These are phyloP conservation scores for Schizopora paradoxa DNA, from an alignment of 1,284 basidiomycete species.

Conservation along the genomic window DNA sequence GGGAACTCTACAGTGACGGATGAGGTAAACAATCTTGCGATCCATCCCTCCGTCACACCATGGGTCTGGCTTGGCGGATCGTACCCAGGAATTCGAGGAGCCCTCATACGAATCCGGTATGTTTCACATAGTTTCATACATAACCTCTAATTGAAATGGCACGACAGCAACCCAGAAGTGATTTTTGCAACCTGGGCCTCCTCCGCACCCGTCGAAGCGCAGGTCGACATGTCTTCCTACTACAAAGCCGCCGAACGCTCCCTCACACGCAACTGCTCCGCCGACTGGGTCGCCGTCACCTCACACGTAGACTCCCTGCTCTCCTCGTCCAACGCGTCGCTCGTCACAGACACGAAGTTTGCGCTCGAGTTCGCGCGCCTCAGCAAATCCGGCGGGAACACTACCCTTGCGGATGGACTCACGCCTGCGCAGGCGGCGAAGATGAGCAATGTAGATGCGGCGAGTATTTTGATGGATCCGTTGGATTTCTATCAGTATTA, in stretches of 20 bases:
- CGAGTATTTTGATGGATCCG: constrained; percentile 43
- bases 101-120: constrained; percentile 30
- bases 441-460: constrained; percentile 36
- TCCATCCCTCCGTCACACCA: constrained; percentile 39
- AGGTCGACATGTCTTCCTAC: constrained; percentile 47
- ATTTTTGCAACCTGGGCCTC: constrained; percentile 47
- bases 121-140: no score
- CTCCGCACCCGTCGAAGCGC: constrained; percentile 44
- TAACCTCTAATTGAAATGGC: no score
- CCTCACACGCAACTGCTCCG: constrained; percentile 46
- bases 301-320: constrained; percentile 39
- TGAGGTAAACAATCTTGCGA: constrained; percentile 23
- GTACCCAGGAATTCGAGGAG: constrained; percentile 35
- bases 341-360: constrained; percentile 36
- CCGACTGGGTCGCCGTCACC: constrained; percentile 47
- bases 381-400: constrained; percentile 39
- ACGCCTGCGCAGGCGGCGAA: constrained; percentile 31
- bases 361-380: constrained; percentile 36
- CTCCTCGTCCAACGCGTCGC: constrained; percentile 29
- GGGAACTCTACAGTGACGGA: constrained; percentile 23
- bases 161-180: constrained; percentile 40
- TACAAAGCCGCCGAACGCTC: constrained; percentile 46
- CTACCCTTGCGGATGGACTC: constrained; percentile 31
- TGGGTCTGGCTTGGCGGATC: constrained; percentile 48
- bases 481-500: constrained; percentile 47